Evolutionary conservation across 1,284 basidiomycete genomes (phyloP).

Genomic region (Phlebopus sp.): DNA sequence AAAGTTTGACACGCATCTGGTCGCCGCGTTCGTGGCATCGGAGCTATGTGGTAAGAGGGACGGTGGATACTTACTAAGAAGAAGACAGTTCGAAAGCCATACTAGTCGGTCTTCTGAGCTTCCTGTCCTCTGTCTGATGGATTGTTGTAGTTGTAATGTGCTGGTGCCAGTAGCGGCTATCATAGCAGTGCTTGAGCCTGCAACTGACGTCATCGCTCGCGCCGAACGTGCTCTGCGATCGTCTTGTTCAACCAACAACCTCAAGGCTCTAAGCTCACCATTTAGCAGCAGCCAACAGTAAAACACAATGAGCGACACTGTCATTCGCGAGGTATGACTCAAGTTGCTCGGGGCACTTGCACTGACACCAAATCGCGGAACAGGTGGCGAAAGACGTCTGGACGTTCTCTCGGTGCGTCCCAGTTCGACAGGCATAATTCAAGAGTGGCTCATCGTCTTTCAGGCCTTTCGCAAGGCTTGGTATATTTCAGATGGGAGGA

Average conservation of each 20-base stretch:
- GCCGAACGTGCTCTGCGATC: too few relatives aligned
- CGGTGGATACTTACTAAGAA: constrained; percentile 4
- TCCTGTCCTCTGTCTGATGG: not conserved
- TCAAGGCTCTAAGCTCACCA: too few relatives aligned
- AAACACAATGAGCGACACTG: constrained; percentile 18
- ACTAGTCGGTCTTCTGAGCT: not conserved
- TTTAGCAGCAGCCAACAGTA: too few relatives aligned
- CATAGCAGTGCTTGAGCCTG: too few relatives aligned
- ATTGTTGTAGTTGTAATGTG: too few relatives aligned
- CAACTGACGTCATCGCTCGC: too few relatives aligned
- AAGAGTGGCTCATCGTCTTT: constrained; percentile 7
- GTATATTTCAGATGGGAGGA: constrained; percentile 73
- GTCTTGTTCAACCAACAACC: too few relatives aligned
- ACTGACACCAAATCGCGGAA: constrained; percentile 5
- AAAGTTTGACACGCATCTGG: constrained; percentile 26
- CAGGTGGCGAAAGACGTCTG: constrained; percentile 62
- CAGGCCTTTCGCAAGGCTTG: constrained; percentile 70
- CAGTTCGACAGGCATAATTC: not conserved
- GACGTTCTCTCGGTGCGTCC: constrained; percentile 66
- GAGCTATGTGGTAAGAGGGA: constrained; percentile 5
- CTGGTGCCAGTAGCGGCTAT: too few relatives aligned
- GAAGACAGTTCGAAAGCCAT: not conserved
- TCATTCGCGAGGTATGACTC: constrained; percentile 20
- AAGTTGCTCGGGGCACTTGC: too few relatives aligned
- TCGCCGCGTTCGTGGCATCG: constrained; percentile 33